Evolutionary conservation across 2,329 filamentous ascomycete genomes (phyloP).

Genomic region (Stagonosporopsis chrysanthemi): DNA sequence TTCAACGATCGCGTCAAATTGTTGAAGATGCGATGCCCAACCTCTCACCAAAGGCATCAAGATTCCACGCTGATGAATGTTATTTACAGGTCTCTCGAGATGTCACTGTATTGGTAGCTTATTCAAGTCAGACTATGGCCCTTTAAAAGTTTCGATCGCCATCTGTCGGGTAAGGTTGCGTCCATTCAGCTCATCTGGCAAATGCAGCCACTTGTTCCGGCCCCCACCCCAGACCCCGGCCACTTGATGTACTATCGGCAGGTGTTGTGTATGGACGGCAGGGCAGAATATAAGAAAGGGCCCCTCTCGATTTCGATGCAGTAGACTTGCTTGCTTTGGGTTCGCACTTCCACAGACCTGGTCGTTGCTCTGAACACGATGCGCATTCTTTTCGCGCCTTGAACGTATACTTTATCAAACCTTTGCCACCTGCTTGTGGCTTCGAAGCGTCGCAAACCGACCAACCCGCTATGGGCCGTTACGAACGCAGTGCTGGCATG

Average conservation of each 20-base stretch:
- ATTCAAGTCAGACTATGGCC: background rate
- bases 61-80: background rate
- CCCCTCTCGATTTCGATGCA: background rate
- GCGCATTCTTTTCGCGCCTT: background rate
- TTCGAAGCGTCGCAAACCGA: background rate
- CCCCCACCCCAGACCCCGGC: conserved; percentile 9
- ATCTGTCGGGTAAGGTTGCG: background rate
- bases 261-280: conserved; percentile 7
- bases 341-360: background rate
- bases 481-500: conserved; percentile 10
- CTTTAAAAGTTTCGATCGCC: background rate
- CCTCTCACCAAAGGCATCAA: background rate
- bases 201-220: conserved; percentile 4
- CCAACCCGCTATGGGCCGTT: background rate
- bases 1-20: conserved; percentile 1
- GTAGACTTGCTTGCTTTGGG: background rate
- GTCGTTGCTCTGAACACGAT: background rate
- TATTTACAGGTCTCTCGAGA: background rate
- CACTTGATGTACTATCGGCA: conserved; percentile 1
- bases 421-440: background rate
- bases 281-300: background rate
- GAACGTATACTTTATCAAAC: background rate
- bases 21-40: conserved; percentile 6
- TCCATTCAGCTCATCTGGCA: background rate
- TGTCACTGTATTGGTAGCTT: background rate